A percentile compares a stretch with the other conserved stretches of the same genome.
Conservation (phyloP, 2,329 filamentous ascomycete genomes). For the Paracamarosporium sp. region DNA sequence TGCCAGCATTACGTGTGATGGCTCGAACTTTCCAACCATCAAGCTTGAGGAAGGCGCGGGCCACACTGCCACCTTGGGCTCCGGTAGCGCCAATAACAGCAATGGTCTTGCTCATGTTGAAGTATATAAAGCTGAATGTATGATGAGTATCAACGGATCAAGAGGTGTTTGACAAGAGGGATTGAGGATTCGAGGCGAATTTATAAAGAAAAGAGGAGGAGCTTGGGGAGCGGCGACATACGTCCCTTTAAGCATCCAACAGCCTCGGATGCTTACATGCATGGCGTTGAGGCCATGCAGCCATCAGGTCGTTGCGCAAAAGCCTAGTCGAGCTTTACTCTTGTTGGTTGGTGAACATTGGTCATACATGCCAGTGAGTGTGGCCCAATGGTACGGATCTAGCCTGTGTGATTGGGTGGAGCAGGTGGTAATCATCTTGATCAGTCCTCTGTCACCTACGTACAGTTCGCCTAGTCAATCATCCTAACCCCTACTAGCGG, state of each 20-base stretch:
- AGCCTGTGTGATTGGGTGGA: no score
- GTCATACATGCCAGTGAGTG: no score
- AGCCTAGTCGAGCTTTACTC: no score
- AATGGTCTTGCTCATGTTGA: slow-evolving; percentile 14
- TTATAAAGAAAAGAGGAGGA: neutral
- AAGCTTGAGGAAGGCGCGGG: slow-evolving; percentile 21
- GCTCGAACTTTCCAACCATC: slow-evolving; percentile 26
- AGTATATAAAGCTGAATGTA: no score
- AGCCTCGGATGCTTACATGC: neutral
- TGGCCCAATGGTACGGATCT: no score
- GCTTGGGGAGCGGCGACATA: neutral
- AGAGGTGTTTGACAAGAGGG: neutral
- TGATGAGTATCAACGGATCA: no score
- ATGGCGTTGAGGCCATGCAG: neutral
- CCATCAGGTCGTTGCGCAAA: neutral
- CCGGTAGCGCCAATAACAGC: slow-evolving; percentile 24
- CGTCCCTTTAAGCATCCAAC: neutral
- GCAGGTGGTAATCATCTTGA: no score
- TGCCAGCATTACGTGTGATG: slow-evolving; percentile 29
- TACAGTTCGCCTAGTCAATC: no score
- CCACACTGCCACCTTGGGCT: slow-evolving; percentile 27
- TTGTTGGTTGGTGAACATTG: no score
- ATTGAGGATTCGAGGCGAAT: neutral
- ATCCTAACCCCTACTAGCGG: no score
- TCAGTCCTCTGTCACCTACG: no score